Percentiles rank a stretch among this genome's conserved stretches.
Conservation (phyloP, 257 asterid species). For the Przewalskia tangutica region DNA sequence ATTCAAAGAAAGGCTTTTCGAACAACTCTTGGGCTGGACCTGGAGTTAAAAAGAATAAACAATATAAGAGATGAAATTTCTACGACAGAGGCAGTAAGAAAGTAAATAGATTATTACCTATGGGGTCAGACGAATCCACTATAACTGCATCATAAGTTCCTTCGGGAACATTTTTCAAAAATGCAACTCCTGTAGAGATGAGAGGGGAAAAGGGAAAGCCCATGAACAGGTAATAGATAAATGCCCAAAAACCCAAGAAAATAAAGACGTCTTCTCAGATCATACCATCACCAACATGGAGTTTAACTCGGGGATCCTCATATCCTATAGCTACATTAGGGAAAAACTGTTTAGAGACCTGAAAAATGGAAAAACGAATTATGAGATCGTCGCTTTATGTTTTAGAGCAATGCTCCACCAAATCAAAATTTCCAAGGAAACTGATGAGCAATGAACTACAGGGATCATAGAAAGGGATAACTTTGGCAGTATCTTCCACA, state of each 20-base stretch:
- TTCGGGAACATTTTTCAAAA: constrained; percentile 73
- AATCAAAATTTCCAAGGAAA: not conserved
- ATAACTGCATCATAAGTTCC: constrained; percentile 90
- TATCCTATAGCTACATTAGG: constrained; percentile 85
- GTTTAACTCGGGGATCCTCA: constrained; percentile 81
- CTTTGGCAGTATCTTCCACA: not conserved
- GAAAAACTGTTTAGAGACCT: constrained; percentile 81
- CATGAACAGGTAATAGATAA: not conserved
- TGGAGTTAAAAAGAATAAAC: constrained; percentile 9
- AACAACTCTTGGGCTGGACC: constrained; percentile 96
- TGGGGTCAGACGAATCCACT: constrained; percentile 94
- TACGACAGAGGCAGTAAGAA: not conserved
- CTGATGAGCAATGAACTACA: not conserved
- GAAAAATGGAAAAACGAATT: constrained; percentile 1
- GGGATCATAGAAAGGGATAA: not conserved
- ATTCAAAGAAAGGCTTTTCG: constrained; percentile 84
- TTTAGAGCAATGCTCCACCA: not conserved
- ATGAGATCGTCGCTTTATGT: not conserved
- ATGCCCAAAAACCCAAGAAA: not conserved
- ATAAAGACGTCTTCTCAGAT: not conserved
- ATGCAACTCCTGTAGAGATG: constrained; percentile 65
- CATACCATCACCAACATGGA: constrained; percentile 86
- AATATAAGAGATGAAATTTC: not conserved
- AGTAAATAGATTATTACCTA: constrained; percentile 34
- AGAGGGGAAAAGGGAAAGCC: not conserved